Evolutionary conservation across 2,329 filamentous ascomycete genomes (phyloP).

Genomic region (Pseudogymnoascus sp.): DNA sequence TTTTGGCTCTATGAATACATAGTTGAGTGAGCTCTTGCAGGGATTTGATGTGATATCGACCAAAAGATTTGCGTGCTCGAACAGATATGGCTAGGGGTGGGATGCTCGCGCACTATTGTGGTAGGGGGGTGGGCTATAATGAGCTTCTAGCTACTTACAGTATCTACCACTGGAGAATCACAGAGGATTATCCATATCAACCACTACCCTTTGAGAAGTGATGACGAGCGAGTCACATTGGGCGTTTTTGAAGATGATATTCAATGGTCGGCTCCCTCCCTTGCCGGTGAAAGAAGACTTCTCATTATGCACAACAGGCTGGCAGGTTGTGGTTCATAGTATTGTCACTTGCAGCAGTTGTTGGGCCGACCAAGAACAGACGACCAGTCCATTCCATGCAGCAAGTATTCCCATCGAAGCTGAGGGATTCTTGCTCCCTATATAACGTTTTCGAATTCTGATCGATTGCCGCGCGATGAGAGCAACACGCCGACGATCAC

Average conservation of each 20-base stretch:
- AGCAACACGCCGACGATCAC: neutral
- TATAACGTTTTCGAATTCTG: neutral
- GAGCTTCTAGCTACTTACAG: neutral
- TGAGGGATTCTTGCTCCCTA: neutral
- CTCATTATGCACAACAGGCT: neutral
- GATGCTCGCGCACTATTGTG: neutral
- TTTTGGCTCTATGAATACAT: constrained; percentile 28
- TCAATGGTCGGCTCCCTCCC: neutral
- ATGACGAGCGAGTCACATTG: neutral
- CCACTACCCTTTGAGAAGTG: neutral
- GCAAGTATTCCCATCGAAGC: neutral
- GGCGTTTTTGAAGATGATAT: neutral
- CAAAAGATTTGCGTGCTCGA: neutral
- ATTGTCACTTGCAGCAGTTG: neutral
- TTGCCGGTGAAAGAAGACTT: neutral
- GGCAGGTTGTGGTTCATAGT: neutral
- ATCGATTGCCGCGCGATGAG: neutral
- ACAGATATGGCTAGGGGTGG: neutral
- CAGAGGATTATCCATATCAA: neutral
- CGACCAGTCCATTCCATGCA: neutral
- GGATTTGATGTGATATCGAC: constrained; percentile 10
- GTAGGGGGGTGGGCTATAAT: neutral
- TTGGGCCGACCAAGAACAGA: neutral
- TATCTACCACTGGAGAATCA: neutral
- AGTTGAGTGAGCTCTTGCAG: constrained; percentile 14